These are phyloP conservation scores for Aureobasidium sp. DNA, from an alignment of 2,329 filamentous ascomycete species.

Conservation along the genomic window DNA sequence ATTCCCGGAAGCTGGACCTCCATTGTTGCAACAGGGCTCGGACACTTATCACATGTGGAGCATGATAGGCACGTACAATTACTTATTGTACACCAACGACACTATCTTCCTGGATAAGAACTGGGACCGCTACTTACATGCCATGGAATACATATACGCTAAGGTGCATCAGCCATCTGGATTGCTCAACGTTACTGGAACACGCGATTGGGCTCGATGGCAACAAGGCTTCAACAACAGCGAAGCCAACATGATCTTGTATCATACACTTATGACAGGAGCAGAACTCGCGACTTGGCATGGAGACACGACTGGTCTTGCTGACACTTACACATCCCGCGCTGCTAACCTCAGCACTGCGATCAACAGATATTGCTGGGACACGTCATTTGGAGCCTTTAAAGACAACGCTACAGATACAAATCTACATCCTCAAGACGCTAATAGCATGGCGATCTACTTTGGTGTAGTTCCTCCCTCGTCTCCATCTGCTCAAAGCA, in stretches of 20 bases:
- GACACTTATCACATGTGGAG: constrained; percentile 39
- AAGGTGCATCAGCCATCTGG: constrained; percentile 37
- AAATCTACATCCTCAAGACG: constrained; percentile 37
- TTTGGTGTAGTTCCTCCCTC: constrained; percentile 15
- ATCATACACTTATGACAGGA: constrained; percentile 29
- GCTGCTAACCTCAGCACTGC: constrained; percentile 18
- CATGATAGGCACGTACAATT: constrained; percentile 51
- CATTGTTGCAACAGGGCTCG: constrained; percentile 25
- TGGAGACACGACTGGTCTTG: constrained; percentile 20
- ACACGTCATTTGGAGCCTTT: constrained; percentile 21
- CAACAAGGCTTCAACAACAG: constrained; percentile 43
- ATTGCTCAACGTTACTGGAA: constrained; percentile 42
- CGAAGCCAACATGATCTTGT: constrained; percentile 46
- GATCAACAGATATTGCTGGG: constrained; percentile 24
- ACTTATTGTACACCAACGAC: constrained; percentile 48
- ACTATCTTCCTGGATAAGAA: constrained; percentile 37
- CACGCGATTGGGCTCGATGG: constrained; percentile 44
- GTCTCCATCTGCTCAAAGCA: constrained; percentile 16
- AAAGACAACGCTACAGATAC: constrained; percentile 30
- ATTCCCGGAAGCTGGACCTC: constrained; percentile 33
- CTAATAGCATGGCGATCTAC: constrained; percentile 22
- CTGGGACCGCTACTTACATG: constrained; percentile 42
- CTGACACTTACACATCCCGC: constrained; percentile 16
- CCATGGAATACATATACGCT: constrained; percentile 37
- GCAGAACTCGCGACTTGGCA: constrained; percentile 23